Percentiles rank a stretch among this genome's conserved stretches.
Conservation (phyloP, 2,329 filamentous ascomycete genomes). For the Hymenoscyphus fructigenus region DNA sequence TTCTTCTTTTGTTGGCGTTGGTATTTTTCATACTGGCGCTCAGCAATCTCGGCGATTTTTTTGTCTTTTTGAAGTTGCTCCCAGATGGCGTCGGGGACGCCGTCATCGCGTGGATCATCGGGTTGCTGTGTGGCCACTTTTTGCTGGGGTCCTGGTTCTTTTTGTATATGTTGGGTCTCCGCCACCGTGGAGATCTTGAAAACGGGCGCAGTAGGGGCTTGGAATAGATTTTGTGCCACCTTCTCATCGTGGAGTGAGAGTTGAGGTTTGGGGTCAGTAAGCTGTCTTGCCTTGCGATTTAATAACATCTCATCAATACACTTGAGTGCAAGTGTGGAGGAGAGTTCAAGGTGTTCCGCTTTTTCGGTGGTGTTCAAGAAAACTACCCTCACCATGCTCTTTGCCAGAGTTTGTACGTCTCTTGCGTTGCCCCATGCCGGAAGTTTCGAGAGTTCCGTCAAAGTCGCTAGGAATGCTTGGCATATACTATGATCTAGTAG, state of each 20-base stretch:
- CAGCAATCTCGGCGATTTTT: conserved; percentile 29
- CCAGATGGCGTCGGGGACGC: conserved; percentile 62
- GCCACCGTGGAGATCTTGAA: neutral
- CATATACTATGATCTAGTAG: conserved; percentile 32
- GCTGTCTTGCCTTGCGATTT: conserved; percentile 21
- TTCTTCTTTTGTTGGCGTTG: conserved; percentile 30
- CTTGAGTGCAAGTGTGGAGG: conserved; percentile 20
- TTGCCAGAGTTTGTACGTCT: conserved; percentile 50
- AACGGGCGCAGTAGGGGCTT: neutral
- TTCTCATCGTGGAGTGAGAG: neutral
- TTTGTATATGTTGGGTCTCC: neutral
- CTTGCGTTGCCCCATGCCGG: conserved; percentile 52
- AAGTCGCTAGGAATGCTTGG: conserved; percentile 26
- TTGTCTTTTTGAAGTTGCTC: conserved; percentile 55
- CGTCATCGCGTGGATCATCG: conserved; percentile 39
- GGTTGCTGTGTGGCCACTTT: neutral
- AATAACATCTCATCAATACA: conserved; percentile 31
- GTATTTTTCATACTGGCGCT: conserved; percentile 2
- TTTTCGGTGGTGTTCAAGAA: conserved; percentile 25
- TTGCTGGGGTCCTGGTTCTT: neutral
- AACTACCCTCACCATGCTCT: conserved; percentile 42
- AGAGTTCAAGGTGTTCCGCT: conserved; percentile 22
- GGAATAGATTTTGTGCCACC: neutral
- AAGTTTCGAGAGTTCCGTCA: conserved; percentile 41
- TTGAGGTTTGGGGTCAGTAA: neutral